Evolutionary conservation across 768 basidiomycete genomes (phyloP), one percentile per base, ranked within the genome.

Genomic region (Tricholoma sp.): DNA sequence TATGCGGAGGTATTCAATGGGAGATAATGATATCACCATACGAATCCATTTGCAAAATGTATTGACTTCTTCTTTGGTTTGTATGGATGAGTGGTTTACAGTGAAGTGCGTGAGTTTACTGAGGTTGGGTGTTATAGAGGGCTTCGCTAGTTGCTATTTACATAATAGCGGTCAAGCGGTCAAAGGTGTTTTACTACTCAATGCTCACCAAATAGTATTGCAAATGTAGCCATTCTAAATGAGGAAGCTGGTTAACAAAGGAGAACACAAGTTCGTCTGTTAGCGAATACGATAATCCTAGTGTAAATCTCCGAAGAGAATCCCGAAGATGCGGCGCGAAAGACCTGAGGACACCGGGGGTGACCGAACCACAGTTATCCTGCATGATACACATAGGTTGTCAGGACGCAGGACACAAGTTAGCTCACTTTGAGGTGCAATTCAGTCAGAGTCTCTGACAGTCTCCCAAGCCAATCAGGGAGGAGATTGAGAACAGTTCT

Each of bases 281-380:
- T 45, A 86, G 70, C 1, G 84, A 84, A 61, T 84, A 86, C 0
- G 84, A 85, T 1, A 85, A 59, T 0, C 84, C 83, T 2, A 85
- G 60, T 2, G 77, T 74, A 42, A 85, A 67, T 11, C 73, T 65
- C 9, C 62, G 64, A 18, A 80, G 59, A 15, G 59, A 64, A 48
- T 64, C 45, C 41, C 66, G 57, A 1, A 82, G 52, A 32, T 72
- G 68, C 0, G 79, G 78, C 5, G 74, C 10, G 51, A 83, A 67
- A 0, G 75, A 72, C 17, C 69, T 75, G 3, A 86, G 68, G 2
- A 84, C 80, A 0, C 83, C 83, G 9, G 83, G 84, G 0, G 84
- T 85, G 13, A 86, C 71, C 5, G 84, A 86, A 6, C 84, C 83
- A 61, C 84, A 86, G 53, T 84, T 80, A 32, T 73, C 74, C 83